These are phyloP conservation scores for Alternaria conjuncta DNA, from an alignment of 2,329 filamentous ascomycete species.

Conservation along the genomic window DNA sequence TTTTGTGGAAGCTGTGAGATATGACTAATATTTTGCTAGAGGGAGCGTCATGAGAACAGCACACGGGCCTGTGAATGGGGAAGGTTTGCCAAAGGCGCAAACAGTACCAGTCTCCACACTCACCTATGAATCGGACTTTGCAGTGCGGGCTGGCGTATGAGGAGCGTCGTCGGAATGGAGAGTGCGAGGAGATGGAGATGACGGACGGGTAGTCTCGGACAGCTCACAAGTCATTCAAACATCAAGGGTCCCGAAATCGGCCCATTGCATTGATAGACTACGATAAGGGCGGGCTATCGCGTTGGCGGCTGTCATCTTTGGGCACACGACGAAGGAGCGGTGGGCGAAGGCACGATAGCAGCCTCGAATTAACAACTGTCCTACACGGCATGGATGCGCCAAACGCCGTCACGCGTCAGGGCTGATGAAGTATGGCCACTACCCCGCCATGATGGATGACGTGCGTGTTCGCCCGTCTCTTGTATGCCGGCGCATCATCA, in stretches of 20 bases:
- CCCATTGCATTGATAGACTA: constrained; percentile 32
- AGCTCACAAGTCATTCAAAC: constrained; percentile 6
- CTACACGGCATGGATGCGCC: background rate
- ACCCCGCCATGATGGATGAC: constrained; percentile 30
- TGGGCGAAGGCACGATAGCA: constrained; percentile 19
- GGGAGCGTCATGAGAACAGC: constrained; percentile 22
- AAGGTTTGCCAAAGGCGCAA: constrained; percentile 19
- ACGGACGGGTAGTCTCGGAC: constrained; percentile 23
- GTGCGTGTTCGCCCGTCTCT: constrained; percentile 6
- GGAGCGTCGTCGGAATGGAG: background rate
- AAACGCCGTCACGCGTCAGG: constrained; percentile 1
- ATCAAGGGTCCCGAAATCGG: constrained; percentile 40
- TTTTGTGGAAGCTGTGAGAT: constrained; percentile 30
- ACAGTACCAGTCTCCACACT: constrained; percentile 9
- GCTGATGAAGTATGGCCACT: background rate
- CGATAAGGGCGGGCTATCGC: constrained; percentile 35
- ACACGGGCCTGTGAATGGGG: constrained; percentile 14
- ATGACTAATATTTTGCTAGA: constrained; percentile 42
- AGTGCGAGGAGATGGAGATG: constrained; percentile 6
- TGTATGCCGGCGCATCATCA: constrained; percentile 18
- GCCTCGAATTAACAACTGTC: constrained; percentile 15
- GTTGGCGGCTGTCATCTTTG: constrained; percentile 16
- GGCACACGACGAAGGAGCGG: constrained; percentile 15
- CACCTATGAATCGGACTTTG: constrained; percentile 10
- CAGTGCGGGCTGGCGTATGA: constrained; percentile 6